Evolutionary conservation across 208 protist species (phyloP).

Genomic region (Giardia duodenalis): DNA sequence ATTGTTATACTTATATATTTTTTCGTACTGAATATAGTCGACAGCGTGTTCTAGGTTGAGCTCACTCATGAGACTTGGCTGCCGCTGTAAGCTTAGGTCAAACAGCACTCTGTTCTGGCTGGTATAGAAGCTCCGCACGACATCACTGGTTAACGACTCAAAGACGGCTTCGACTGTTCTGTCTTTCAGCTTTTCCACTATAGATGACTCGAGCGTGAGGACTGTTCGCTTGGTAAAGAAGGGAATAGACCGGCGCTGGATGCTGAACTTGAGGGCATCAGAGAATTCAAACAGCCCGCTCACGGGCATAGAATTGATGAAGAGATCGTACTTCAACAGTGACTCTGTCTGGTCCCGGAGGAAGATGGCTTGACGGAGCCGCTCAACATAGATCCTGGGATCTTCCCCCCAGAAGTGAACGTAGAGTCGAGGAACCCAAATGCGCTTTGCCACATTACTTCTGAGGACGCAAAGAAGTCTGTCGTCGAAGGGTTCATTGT

Average conservation of each 20-base stretch:
- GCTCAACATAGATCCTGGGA: neutral
- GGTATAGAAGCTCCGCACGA: neutral
- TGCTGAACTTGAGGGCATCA: neutral
- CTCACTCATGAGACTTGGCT: neutral
- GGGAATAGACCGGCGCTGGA: neutral
- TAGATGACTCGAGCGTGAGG: no score
- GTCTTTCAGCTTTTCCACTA: neutral
- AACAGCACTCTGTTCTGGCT: slow-evolving; percentile 11
- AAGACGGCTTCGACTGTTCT: neutral
- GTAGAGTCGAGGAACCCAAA: neutral
- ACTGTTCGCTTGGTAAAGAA: neutral
- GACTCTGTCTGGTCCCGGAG: neutral
- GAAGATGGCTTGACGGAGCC: neutral
- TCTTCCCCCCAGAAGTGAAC: slow-evolving; percentile 30
- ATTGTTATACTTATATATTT: neutral
- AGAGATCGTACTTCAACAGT: neutral
- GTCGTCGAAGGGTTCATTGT: neutral
- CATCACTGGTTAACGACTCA: neutral
- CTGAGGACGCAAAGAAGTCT: neutral
- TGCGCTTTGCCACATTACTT: neutral
- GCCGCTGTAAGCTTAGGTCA: neutral
- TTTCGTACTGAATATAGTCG: neutral
- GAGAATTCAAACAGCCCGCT: neutral
- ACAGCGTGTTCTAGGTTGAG: neutral
- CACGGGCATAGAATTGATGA: neutral